phyloP scores from a whole-genome alignment of 306 rosid species.

The Rosa rugosa region DNA sequence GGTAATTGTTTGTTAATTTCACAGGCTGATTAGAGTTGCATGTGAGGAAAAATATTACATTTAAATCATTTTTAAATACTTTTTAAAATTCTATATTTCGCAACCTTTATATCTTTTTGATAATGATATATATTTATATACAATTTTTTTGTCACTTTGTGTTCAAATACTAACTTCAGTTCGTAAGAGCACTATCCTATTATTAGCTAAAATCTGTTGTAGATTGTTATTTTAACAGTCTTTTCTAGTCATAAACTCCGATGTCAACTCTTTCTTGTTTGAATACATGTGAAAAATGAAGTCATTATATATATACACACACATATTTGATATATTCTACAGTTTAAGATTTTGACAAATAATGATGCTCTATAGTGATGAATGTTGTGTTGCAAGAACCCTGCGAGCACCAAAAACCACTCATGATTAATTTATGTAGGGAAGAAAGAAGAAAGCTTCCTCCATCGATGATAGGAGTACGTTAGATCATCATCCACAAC shows the following conservation, averaged over 20 bases:
- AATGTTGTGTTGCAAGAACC: neutral
- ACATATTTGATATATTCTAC: neutral
- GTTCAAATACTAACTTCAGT: neutral
- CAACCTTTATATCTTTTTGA: too few relatives aligned
- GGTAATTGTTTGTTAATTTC: too few relatives aligned
- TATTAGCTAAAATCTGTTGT: neutral
- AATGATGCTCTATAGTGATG: neutral
- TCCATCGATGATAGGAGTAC: neutral
- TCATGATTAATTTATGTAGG: neutral
- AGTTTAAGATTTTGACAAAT: too few relatives aligned
- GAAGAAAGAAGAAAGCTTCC: neutral
- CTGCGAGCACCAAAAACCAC: neutral
- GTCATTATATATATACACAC: neutral
- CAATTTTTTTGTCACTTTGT: too few relatives aligned
- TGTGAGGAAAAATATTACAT: too few relatives aligned
- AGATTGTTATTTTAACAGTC: neutral
- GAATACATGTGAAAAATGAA: neutral
- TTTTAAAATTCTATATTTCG: too few relatives aligned
- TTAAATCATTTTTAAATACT: too few relatives aligned
- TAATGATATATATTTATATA: too few relatives aligned
- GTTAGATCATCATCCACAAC: conserved; percentile 5
- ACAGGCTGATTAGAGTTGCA: too few relatives aligned
- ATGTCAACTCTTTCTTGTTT: neutral
- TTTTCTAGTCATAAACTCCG: too few relatives aligned
- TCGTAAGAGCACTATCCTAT: neutral